A percentile compares a stretch with the other conserved stretches of the same genome.
Conservation (phyloP, 768 basidiomycete genomes). For the Serendipita vermifera region DNA sequence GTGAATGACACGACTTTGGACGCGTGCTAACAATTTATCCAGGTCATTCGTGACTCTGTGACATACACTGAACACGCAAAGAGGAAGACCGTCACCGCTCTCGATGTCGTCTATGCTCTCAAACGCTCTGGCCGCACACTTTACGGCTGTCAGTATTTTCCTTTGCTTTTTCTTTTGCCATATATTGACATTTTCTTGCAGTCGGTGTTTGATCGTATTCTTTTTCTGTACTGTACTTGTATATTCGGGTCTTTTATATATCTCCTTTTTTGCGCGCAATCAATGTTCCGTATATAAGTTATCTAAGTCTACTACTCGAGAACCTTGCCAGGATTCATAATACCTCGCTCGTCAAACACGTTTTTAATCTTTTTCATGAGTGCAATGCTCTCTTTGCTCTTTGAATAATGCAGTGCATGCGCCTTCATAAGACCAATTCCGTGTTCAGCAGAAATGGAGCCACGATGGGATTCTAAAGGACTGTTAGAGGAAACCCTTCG, state of each 20-base stretch:
- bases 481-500: background rate
- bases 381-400: slow-evolving; percentile 59
- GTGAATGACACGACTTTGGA: background rate
- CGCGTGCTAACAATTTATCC: slow-evolving; percentile 20
- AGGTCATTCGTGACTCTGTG: slow-evolving; percentile 84
- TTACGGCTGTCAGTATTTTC: slow-evolving; percentile 30
- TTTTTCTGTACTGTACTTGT: background rate
- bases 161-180: background rate
- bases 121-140: slow-evolving; percentile 47
- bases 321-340: slow-evolving; percentile 89
- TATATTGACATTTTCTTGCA: background rate
- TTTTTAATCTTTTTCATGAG: slow-evolving; percentile 85
- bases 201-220: slow-evolving; percentile 2
- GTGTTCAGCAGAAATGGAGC: slow-evolving; percentile 94
- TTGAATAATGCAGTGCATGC: slow-evolving; percentile 78
- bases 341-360: slow-evolving; percentile 78
- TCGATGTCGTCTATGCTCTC: slow-evolving; percentile 50
- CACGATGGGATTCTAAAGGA: slow-evolving; percentile 52
- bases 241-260: background rate
- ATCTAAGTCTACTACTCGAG: slow-evolving; percentile 21
- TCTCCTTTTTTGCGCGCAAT: too few relatives aligned
- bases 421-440: slow-evolving; percentile 96
- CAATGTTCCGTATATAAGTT: too few relatives aligned
- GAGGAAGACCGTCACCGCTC: slow-evolving; percentile 40
- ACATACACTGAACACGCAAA: slow-evolving; percentile 99